These are phyloP conservation scores for Dothistroma septosporum DNA, from an alignment of 2,329 filamentous ascomycete species.

Conservation along the genomic window DNA sequence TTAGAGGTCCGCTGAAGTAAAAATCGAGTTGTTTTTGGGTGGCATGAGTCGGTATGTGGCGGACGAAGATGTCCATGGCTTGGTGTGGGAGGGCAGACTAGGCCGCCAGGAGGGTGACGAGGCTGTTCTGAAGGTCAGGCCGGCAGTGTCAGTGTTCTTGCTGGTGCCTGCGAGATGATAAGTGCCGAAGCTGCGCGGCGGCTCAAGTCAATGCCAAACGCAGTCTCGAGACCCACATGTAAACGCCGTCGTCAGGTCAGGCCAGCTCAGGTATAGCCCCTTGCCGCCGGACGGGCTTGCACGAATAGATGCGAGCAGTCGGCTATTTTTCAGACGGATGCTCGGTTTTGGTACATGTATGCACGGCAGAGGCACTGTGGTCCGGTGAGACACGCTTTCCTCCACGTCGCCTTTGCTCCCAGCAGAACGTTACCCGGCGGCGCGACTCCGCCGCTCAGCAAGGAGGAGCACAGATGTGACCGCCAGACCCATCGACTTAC, in stretches of 20 bases:
- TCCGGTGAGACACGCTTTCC: not conserved
- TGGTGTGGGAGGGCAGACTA: not conserved
- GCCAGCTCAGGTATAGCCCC: not conserved
- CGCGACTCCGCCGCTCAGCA: not conserved
- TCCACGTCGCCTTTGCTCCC: not conserved
- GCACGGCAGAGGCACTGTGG: not conserved
- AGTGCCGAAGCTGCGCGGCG: not conserved
- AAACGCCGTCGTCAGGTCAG: too few relatives aligned
- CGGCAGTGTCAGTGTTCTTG: not conserved
- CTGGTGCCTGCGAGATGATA: not conserved
- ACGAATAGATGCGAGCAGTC: not conserved
- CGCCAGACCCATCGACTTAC: not conserved
- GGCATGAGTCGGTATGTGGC: slow-evolving; percentile 40
- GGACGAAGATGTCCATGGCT: slow-evolving; percentile 48
- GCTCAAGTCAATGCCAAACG: not conserved
- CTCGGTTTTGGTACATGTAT: too few relatives aligned
- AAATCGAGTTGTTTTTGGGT: slow-evolving; percentile 42
- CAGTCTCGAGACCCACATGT: not conserved
- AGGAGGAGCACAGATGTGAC: not conserved
- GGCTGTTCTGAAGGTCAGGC: not conserved
- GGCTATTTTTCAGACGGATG: not conserved
- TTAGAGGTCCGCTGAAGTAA: slow-evolving; percentile 40
- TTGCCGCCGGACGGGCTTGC: not conserved
- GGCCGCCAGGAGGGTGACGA: not conserved
- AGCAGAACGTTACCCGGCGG: not conserved